Evolutionary conservation across 163 green algal genomes (phyloP), one percentile per base, ranked within the genome.

Genomic region (Scenedesmus sp.): DNA sequence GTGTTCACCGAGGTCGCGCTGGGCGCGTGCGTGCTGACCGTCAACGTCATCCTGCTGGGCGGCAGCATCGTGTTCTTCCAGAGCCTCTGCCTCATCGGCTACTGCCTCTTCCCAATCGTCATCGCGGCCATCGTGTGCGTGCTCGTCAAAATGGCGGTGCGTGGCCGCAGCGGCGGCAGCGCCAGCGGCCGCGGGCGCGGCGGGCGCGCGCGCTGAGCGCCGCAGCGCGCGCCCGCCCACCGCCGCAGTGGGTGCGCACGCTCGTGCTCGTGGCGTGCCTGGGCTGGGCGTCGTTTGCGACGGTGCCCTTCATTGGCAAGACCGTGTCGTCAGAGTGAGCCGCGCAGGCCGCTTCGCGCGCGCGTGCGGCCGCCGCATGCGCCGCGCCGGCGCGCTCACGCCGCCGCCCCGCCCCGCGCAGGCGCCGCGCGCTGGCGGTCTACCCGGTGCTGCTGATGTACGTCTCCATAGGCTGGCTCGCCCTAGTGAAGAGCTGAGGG

Each of bases 51-150:
- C 31, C 89, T 99, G 70, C 90, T 99, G 71, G 94, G 93, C 31
- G 93, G 93, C 14, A 92, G 90, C 66, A 95, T 98, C 39, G 91
- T 95, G 58, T 97, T 97, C 78, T 97, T 97, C 75, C 93, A 97
- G 85, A 89, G 87, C 0, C 84, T 98, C 54, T 98, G 92, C 82
- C 83, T 99, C 62, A 89, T 99, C 28, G 96, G 96, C 24, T 99
- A 99, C 89, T 99, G 96, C 91, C 82, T 99, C 5, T 98, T 99
- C 80, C 96, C 96, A 22, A 84, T 99, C 42, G 90, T 92, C 36
- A 54, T 98, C 1, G 93, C 90, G 0, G 90, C 94, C 24, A 85
- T 98, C 11, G 75, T 97, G 0, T 95, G 87, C 71, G 42, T 75
- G 42, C 48, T 70, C 42, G 51, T 81, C 36, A 75, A 67, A 28